Base-by-base conservation (phyloP, 108 stramenopile genomes). In the Stephanodiscus triporus region DNA sequence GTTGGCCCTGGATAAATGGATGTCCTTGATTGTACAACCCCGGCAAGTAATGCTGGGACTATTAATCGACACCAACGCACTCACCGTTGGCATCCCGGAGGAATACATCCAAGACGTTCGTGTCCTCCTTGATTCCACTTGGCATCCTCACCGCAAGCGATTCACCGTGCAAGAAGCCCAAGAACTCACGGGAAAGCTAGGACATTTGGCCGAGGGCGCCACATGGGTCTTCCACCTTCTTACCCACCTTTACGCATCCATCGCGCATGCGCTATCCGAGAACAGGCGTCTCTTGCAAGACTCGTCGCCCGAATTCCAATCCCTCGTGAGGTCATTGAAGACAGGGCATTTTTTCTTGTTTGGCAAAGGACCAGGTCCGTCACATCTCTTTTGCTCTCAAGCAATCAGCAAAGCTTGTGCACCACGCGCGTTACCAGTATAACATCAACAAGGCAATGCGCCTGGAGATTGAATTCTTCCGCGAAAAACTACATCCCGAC, bases 1-100 rank as follows among this genome's bases (percentile, higher is more conserved):
- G 0, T 2, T 76, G 0, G 45, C 75, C n/a, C 14, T 76, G 19
- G 67, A 68, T n/a, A 76, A 77, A 49, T 77, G 68, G 76, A 0
- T 29, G 17, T 3, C 2, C 2, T 32, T 58, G 11, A 29, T 58
- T 32, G 13, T 58, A 10, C 3, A 0, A 2, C 30, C 57, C 0
- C 2, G 29, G 3, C 57, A 58, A 14, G 16, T 3, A 1, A 30
- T 58, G 29, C 14, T 50, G 4, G 48, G 63, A 17, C 40, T 58
- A 3, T 0, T 17, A 17, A 10, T 58, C 17, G 29, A 58, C 16
- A 58, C 57, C 2, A 26, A 30, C 17, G 10, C 24, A 2, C 2
- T 58, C 0, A 29, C 29, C 2, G 29, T 58, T 30, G 29, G 32
- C 6, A 70, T 70, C 32, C 38, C 63, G 1, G 13, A 40, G 0